These are phyloP conservation scores for Botrytis paeoniae DNA, from an alignment of 2,329 filamentous ascomycete species.

Conservation along the genomic window DNA sequence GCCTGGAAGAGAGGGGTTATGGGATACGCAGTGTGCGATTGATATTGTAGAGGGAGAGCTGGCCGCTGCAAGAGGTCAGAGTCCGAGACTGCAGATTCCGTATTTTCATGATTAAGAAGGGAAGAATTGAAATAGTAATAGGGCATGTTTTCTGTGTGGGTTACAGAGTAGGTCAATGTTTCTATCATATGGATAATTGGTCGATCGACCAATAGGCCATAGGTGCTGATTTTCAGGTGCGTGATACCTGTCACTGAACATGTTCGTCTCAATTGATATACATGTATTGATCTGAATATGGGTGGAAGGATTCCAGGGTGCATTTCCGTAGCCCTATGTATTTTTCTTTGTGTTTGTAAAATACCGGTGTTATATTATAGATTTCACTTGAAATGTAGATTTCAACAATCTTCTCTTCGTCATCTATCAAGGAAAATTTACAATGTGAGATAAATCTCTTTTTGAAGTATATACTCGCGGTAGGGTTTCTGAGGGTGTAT, in stretches of 20 bases:
- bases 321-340: not conserved
- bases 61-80: not conserved
- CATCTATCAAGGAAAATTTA: not conserved
- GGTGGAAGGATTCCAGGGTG: not conserved
- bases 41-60: constrained; percentile 24
- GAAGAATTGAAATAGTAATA: not conserved
- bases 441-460: not conserved
- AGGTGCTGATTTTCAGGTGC: not conserved
- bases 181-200: not conserved
- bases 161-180: not conserved
- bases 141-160: no score
- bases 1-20: constrained; percentile 34
- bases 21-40: constrained; percentile 31
- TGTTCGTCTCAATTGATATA: not conserved
- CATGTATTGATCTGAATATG: not conserved
- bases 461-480: not conserved
- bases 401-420: not conserved
- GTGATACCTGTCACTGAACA: not conserved
- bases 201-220: not conserved
- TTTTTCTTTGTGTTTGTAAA: not conserved
- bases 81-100: not conserved
- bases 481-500: not conserved
- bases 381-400: not conserved
- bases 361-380: not conserved
- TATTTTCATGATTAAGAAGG: not conserved